Evolutionary conservation across 441 rosid species (phyloP).

Genomic region (Jatropha multifida): DNA sequence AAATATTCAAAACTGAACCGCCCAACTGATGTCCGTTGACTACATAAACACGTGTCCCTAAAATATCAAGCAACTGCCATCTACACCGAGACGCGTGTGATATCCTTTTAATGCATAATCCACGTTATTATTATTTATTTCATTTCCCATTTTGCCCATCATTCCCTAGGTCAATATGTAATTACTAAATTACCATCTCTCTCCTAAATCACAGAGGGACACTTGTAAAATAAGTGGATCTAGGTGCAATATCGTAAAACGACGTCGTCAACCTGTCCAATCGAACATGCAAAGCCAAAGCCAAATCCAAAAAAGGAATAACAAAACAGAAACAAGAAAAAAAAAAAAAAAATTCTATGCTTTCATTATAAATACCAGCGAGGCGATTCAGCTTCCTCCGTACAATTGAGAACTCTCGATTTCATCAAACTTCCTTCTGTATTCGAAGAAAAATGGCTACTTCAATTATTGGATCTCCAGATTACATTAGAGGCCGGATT

Average conservation of each 20-base stretch:
- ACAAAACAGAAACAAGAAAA: too few relatives aligned
- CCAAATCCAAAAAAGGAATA: too few relatives aligned
- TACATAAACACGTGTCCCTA: not conserved
- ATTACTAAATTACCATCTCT: too few relatives aligned
- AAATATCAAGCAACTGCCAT: not conserved
- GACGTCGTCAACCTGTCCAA: too few relatives aligned
- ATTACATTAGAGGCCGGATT: constrained; percentile 3
- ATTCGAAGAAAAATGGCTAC: not conserved
- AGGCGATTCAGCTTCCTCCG: too few relatives aligned
- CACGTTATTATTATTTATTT: not conserved
- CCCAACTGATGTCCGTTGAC: not conserved
- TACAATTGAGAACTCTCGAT: too few relatives aligned
- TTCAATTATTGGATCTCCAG: not conserved
- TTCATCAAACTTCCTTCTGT: too few relatives aligned
- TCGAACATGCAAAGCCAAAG: too few relatives aligned
- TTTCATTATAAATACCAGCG: too few relatives aligned
- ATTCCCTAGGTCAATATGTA: too few relatives aligned
- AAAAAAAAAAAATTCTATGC: too few relatives aligned
- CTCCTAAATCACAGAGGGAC: not conserved
- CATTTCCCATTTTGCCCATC: too few relatives aligned
- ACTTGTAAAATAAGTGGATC: not conserved
- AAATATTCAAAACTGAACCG: not conserved
- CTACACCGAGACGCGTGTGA: not conserved
- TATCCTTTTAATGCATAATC: not conserved
- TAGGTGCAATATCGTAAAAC: not conserved